Evolutionary conservation across 306 rosid genomes (phyloP).

Genomic region (Dicorynia guianensis): DNA sequence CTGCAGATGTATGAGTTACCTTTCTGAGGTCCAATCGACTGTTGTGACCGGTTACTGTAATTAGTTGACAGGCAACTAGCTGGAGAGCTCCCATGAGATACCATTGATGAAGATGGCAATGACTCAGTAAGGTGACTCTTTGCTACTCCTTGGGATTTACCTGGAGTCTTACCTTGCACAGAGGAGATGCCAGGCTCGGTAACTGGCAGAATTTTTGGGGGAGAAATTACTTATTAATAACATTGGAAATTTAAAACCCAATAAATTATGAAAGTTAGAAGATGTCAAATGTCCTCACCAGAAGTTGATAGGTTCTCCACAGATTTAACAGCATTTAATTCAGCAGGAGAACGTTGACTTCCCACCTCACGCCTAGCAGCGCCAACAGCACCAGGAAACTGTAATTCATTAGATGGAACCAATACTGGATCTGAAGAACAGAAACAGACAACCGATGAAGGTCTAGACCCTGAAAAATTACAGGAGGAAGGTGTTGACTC

Average conservation of each 20-base stretch:
- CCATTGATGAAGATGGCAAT: conserved; percentile 54
- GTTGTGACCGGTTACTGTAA: conserved; percentile 72
- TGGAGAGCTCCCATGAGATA: conserved; percentile 61
- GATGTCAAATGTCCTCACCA: conserved; percentile 53
- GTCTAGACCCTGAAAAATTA: conserved; percentile 45
- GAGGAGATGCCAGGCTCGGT: conserved; percentile 61
- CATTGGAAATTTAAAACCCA: conserved; percentile 30
- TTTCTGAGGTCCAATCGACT: conserved; percentile 69
- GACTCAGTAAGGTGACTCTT: conserved; percentile 61
- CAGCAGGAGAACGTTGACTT: conserved; percentile 56
- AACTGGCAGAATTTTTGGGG: conserved; percentile 52
- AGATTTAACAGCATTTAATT: conserved; percentile 50
- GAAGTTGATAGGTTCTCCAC: conserved; percentile 55
- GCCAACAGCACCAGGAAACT: conserved; percentile 68
- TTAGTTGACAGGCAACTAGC: conserved; percentile 77
- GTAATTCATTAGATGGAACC: conserved; percentile 66
- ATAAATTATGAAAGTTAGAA: conserved; percentile 20
- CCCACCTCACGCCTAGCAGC: conserved; percentile 71
- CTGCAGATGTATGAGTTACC: conserved; percentile 52
- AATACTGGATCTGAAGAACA: conserved; percentile 71
- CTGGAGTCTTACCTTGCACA: conserved; percentile 59
- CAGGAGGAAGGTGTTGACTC: conserved; percentile 51
- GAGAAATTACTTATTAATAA: conserved; percentile 30
- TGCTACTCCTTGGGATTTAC: conserved; percentile 66
- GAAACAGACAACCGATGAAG: conserved; percentile 61